Conservation (phyloP, 2,329 filamentous ascomycete species). For the Mycosphaerella sp. region DNA sequence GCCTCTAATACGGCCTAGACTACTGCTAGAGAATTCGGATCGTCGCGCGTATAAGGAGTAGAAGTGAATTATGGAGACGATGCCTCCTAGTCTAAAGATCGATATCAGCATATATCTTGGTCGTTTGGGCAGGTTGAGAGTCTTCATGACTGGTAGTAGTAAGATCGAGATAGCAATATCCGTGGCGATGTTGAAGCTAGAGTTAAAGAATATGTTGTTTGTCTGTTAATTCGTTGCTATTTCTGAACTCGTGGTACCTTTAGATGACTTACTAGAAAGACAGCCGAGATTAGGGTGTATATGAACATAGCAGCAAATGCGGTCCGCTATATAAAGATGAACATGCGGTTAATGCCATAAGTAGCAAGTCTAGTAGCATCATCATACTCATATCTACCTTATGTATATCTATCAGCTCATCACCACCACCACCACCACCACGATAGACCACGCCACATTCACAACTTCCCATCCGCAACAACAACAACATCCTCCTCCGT, state of each 20-base stretch:
- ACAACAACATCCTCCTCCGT: conserved; percentile 27
- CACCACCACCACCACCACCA: neutral
- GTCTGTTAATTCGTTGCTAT: neutral
- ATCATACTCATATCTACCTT: neutral
- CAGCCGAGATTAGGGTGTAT: too few species aligned
- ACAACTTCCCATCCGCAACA: conserved; percentile 14
- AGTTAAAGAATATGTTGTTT: conserved; percentile 24
- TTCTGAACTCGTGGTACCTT: too few species aligned
- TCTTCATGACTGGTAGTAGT: conserved; percentile 32
- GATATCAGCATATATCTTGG: conserved; percentile 28
- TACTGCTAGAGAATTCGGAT: conserved; percentile 23
- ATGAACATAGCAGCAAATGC: conserved; percentile 4
- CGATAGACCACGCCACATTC: neutral
- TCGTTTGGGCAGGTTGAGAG: conserved; percentile 24
- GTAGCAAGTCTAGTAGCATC: too few species aligned
- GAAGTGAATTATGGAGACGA: conserved; percentile 24
- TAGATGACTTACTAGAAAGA: conserved; percentile 27
- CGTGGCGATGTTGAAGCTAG: conserved; percentile 30
- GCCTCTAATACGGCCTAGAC: conserved; percentile 23
- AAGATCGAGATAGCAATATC: conserved; percentile 32
- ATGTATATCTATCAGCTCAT: neutral
- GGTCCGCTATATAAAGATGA: conserved; percentile 11
- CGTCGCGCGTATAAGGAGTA: conserved; percentile 22
- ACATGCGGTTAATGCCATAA: too few species aligned
- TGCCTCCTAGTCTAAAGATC: conserved; percentile 31